Evolutionary conservation across 352 stramenopile genomes (phyloP), one percentile per base, ranked within the genome.

Genomic region (Peronospora farinosa): DNA sequence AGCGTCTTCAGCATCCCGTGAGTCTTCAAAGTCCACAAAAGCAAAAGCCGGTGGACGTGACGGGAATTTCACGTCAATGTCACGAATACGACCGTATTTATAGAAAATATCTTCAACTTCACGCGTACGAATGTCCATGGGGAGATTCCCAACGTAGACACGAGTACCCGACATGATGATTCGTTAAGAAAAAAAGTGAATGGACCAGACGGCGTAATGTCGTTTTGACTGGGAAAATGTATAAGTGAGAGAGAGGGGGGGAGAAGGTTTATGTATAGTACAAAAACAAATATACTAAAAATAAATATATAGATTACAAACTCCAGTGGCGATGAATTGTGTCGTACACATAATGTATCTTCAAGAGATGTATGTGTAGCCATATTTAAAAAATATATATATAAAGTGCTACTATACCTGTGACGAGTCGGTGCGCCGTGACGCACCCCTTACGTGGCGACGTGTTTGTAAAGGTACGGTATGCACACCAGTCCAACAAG

Each of bases 71-170:
- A 86, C 63, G 40, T 86, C 65, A 27, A 84, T 71, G 47, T 79
- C 74, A 10, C 63, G 58, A 39, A 85, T 80, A 46, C 72, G 74
- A 0, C 78, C 79, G 43, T 79, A 87, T 57, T 84, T 84, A 54
- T 74, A 74, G 51, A 93, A 88, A 7, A 85, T 67, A 15, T 88
- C 74, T 46, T 88, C 72, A 31, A 90, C 65, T 58, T 90, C 78
- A 36, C 65, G 76, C 38, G 84, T 84, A 49, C 71, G 75, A 51
- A 90, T 69, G 50, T 87, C 72, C 40, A 78, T 72, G 36, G 82
- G 82, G 47, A 93, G 55, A 54, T 88, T 88, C 28, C 79, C 79
- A 37, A 90, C 78, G 49, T 83, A 83, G 42, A 83, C 59, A 47
- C 72, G 72, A 7, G 71, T 66, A 19, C 56, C 63, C 19, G 65